phyloP scores from a whole-genome alignment of 495 filamentous ascomycete genomes.

The Friedmanniomyces simplex region DNA sequence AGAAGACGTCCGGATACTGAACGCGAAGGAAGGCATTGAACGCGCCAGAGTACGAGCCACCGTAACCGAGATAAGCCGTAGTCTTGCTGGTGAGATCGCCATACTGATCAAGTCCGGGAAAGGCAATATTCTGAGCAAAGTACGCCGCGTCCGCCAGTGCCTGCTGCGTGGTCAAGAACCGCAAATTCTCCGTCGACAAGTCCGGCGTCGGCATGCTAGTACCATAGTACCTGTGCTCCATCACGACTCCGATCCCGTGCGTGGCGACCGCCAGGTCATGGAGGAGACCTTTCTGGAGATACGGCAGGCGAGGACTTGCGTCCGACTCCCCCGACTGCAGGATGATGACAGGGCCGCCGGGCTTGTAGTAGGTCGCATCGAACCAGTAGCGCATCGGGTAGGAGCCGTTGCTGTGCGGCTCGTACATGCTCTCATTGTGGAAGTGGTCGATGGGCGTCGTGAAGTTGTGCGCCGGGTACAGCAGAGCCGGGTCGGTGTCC shows the following conservation, averaged over 20 bases:
- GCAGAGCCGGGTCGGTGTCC: slow-evolving; percentile 32
- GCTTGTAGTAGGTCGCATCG: slow-evolving; percentile 53
- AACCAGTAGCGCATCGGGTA: slow-evolving; percentile 65
- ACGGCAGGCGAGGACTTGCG: slow-evolving; percentile 47
- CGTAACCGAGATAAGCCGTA: slow-evolving; percentile 59
- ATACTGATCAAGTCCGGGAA: slow-evolving; percentile 50
- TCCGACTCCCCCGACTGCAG: slow-evolving; percentile 55
- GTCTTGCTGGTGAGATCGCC: slow-evolving; percentile 46
- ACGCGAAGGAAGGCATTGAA: slow-evolving; percentile 61
- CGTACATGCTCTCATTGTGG: slow-evolving; percentile 57
- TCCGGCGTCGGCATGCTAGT: slow-evolving; percentile 47
- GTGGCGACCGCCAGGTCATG: slow-evolving; percentile 52
- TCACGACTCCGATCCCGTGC: slow-evolving; percentile 58
- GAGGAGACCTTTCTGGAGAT: slow-evolving; percentile 59
- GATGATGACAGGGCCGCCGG: slow-evolving; percentile 63
- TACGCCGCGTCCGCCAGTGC: slow-evolving; percentile 61
- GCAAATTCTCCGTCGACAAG: slow-evolving; percentile 52
- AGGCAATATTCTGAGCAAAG: slow-evolving; percentile 57
- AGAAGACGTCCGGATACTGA: slow-evolving; percentile 58
- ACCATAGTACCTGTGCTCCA: slow-evolving; percentile 70
- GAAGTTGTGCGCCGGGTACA: slow-evolving; percentile 52
- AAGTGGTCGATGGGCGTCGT: slow-evolving; percentile 65
- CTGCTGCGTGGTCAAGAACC: slow-evolving; percentile 68
- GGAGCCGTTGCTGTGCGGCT: slow-evolving; percentile 48
- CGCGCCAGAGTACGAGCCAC: slow-evolving; percentile 64